Conservation (phyloP, 2,329 filamentous ascomycete genomes). For the Hypoxylon sp. region DNA sequence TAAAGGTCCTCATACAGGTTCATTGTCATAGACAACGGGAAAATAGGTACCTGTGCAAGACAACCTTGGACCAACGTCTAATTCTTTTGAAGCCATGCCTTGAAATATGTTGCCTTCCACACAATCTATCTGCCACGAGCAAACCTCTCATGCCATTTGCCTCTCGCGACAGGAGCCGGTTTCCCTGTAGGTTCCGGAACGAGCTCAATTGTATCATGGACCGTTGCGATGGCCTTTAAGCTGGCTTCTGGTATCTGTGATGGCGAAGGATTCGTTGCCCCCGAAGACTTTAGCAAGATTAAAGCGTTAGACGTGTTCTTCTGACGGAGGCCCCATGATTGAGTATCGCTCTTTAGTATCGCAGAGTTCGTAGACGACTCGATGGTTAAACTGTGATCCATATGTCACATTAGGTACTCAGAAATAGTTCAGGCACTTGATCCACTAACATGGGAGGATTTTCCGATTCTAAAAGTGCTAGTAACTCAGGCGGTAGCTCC, state of each 20-base stretch:
- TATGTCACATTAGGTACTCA: slow-evolving; percentile 6
- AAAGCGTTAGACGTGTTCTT: slow-evolving; percentile 79
- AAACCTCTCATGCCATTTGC: slow-evolving; percentile 75
- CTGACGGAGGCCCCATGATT: slow-evolving; percentile 72
- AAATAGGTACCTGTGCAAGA: neutral
- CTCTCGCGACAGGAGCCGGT: slow-evolving; percentile 56
- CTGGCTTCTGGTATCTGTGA: slow-evolving; percentile 54
- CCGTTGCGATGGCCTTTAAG: slow-evolving; percentile 67
- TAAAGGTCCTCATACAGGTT: neutral
- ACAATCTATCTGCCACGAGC: slow-evolving; percentile 58
- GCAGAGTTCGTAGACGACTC: slow-evolving; percentile 67
- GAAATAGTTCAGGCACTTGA: slow-evolving; percentile 8
- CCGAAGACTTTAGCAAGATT: slow-evolving; percentile 64
- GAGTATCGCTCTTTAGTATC: slow-evolving; percentile 66
- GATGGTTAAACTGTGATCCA: slow-evolving; percentile 61
- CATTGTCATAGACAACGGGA: neutral
- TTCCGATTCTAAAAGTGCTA: slow-evolving; percentile 68
- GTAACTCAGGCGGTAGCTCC: slow-evolving; percentile 73
- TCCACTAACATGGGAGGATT: slow-evolving; percentile 66
- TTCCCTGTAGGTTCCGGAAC: slow-evolving; percentile 60
- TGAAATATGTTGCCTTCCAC: neutral
- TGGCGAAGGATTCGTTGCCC: slow-evolving; percentile 29
- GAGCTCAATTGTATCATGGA: slow-evolving; percentile 75
- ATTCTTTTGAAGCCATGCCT: neutral
- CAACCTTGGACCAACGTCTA: neutral